These are phyloP conservation scores for Teratosphaeria viscida DNA, from an alignment of 2,329 filamentous ascomycete species.

Conservation along the genomic window DNA sequence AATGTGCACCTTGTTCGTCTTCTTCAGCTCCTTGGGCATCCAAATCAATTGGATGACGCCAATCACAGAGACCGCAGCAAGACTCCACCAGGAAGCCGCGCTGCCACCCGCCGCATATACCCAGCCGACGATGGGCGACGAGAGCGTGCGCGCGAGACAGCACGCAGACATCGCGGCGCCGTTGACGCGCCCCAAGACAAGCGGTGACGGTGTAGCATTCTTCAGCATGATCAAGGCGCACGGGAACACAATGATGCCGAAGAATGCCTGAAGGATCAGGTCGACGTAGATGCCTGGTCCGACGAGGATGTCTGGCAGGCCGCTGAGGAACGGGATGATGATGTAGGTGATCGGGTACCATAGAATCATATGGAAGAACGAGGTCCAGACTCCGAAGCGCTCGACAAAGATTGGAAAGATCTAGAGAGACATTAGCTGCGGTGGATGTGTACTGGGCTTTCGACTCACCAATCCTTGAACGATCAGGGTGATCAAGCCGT, in stretches of 20 bases:
- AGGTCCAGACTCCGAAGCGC: constrained; percentile 53
- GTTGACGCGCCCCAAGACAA: constrained; percentile 56
- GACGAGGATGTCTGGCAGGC: constrained; percentile 42
- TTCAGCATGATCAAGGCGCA: constrained; percentile 59
- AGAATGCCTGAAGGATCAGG: constrained; percentile 52
- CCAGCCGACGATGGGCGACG: constrained; percentile 54
- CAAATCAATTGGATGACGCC: constrained; percentile 46
- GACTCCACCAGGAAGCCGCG: constrained; percentile 49
- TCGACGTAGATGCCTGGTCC: constrained; percentile 52
- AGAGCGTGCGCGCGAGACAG: constrained; percentile 54
- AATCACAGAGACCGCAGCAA: constrained; percentile 41
- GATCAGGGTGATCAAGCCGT: constrained; percentile 57
- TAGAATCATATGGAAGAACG: constrained; percentile 52
- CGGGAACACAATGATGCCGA: constrained; percentile 57
- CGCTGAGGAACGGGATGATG: constrained; percentile 54
- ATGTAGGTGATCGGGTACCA: constrained; percentile 56
- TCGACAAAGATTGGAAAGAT: constrained; percentile 51
- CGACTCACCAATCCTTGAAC: constrained; percentile 53
- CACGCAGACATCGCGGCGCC: constrained; percentile 58
- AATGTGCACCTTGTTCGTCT: background rate
- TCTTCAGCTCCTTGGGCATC: constrained; percentile 36
- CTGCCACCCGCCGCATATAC: constrained; percentile 51
- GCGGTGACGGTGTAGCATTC: constrained; percentile 52
- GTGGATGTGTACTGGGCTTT: background rate
- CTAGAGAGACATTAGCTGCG: background rate